Evolutionary conservation across 2,329 filamentous ascomycete species (phyloP), one percentile per base, ranked within the genome.

Genomic region (Pseudogymnoascus sp.): DNA sequence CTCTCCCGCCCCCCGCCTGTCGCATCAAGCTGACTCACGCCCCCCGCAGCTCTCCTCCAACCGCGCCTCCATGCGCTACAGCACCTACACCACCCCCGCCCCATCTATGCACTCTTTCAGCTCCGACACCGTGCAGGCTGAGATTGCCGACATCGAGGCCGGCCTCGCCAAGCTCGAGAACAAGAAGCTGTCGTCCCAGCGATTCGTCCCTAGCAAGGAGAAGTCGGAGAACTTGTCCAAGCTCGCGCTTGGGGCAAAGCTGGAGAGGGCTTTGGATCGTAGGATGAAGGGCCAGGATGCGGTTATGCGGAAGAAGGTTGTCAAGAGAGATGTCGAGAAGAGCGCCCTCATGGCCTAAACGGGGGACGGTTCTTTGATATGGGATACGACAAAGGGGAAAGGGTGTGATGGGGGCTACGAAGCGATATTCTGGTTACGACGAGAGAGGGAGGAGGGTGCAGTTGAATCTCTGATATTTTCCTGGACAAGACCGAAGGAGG

Each of bases 261-360:
- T 90, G 58, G 87, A 90, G 71, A 79, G 87, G 61, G 87, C 87
- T 2, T 77, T 90, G 30, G 81, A 82, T 61, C 76, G 87, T 66
- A 78, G 87, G 69, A 88, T 90, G 86, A 84, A 81, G 8, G 76
- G 84, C 57, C 87, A 90, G 72, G 87, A 90, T 72, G 87, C 87
- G 43, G 81, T 85, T 69, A 85, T 87, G 73, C 47, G 38, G n/a
- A 65, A 60, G 57, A 50, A 61, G 25, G 22, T 41, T 38, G 58
- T 35, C 11, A 61, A 38, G 28, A 59, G 66, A 57, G 67, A 67
- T 58, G 14, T 39, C 20, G 32, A 60, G 43, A 64, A 67, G 60
- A 65, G 63, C 58, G 43, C 61, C 37, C 43, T 63, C 20, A 60
- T 57, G 47, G 60, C 63, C 37, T 62, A 47, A 57, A 30, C n/a